These are phyloP conservation scores for Malassezia nana DNA, from an alignment of 1,284 basidiomycete species.

Conservation along the genomic window DNA sequence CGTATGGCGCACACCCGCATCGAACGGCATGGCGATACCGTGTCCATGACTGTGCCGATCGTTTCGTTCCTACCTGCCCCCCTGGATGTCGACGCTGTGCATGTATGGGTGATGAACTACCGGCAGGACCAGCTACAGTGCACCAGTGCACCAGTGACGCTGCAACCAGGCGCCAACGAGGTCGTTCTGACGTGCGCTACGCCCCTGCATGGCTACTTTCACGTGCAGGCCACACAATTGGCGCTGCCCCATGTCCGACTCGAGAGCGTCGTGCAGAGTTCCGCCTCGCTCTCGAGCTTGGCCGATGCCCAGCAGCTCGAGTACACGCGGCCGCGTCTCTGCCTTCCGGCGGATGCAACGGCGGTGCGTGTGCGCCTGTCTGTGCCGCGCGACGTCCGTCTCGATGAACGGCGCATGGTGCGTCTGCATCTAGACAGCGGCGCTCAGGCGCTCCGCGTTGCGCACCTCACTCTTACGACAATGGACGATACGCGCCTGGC, in stretches of 20 bases:
- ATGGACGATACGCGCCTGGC: neutral
- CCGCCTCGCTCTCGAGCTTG: conserved; percentile 1
- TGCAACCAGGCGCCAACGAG: conserved; percentile 22
- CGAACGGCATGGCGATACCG: conserved; percentile 28
- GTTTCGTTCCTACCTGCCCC: conserved; percentile 17
- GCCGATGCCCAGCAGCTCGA: conserved; percentile 10
- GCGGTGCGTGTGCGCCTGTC: conserved; percentile 19
- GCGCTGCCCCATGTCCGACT: conserved; percentile 31
- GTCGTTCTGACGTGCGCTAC: conserved; percentile 28
- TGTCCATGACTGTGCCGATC: conserved; percentile 22
- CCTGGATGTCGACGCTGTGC: conserved; percentile 33
- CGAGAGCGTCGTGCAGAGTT: conserved; percentile 20
- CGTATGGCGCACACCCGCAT: neutral
- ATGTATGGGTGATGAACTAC: conserved; percentile 27
- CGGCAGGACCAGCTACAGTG: conserved; percentile 31
- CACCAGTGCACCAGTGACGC: conserved; percentile 19
- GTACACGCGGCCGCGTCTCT: conserved; percentile 18
- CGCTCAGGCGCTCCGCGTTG: conserved; percentile 20
- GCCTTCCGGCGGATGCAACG: conserved; percentile 31
- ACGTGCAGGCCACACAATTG: conserved; percentile 40
- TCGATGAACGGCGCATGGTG: conserved; percentile 25
- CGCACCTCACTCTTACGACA: conserved; percentile 19
- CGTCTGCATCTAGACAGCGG: conserved; percentile 27
- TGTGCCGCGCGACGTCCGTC: conserved; percentile 23
- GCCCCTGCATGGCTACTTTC: conserved; percentile 28